Evolutionary conservation across 768 basidiomycete species (phyloP), one percentile per base, ranked within the genome.

Genomic region (Mycena vulgaris): DNA sequence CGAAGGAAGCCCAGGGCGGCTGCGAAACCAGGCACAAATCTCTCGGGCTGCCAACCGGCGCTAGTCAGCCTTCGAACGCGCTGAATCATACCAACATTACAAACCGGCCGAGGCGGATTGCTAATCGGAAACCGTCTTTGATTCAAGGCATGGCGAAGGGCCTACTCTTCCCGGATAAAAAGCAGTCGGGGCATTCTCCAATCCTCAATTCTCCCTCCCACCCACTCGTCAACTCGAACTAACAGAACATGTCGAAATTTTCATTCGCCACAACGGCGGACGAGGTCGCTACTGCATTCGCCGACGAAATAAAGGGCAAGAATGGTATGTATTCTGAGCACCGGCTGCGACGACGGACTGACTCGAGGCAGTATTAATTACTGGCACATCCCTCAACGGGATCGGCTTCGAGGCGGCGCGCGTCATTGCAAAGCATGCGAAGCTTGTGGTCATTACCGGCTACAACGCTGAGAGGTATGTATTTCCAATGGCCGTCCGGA

Each of bases 361-460:
- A 28, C 48, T n/a, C 23, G 25, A 16, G 25, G 13, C 27, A 59
- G 58, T 42, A 4, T 33, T 59, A 7, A 59, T 59, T 31, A 59
- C 58, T 6, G 58, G 58, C 25, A 47, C 58, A 0, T 59, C 58
- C 9, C 13, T 59, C 17, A 59, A 59, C 23, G 58, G 58, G 13
- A 45, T 59, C 31, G 58, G 58, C 4, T 59, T 45, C n/a, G 58
- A 59, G n/a, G n/a, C n/a, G n/a, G n/a, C n/a, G n/a, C 21, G 21
- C 25, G 33, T 25, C n/a, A 45, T 57, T 40, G 55, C 55, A 16
- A 58, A 58, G 56, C 25, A 58, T 25, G 56, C 56, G 37, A 59
- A 47, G 21, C 58, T 59, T 17, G 40, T 59, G 6, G 30, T 47
- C 27, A 45, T 59, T 14, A 59, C 58, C 1, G 58, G 42, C 25